A percentile compares a stretch with the other conserved stretches of the same genome.
phyloP scores from a whole-genome alignment of 2,329 filamentous ascomycete species.

The Colletotrichum acutatum region DNA sequence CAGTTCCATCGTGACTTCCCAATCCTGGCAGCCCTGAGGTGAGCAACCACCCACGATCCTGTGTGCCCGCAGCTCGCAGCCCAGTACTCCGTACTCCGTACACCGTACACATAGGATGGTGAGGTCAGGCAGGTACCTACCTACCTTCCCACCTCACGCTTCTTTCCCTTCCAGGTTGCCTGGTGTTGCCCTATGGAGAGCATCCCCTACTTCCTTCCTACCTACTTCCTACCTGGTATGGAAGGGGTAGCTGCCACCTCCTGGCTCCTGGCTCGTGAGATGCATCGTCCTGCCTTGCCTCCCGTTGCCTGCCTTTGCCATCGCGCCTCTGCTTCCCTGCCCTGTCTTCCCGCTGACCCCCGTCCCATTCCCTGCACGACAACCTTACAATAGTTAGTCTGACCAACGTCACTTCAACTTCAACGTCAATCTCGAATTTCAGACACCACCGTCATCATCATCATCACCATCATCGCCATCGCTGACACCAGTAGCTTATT shows the following conservation, averaged over 20 bases:
- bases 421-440: not conserved
- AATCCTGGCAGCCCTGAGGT: conserved; percentile 4
- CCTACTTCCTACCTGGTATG: too few relatives aligned
- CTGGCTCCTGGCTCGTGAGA: conserved; percentile 14
- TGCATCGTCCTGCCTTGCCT: conserved; percentile 14
- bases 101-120: too few relatives aligned
- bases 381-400: not conserved
- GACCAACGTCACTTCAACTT: conserved; percentile 16
- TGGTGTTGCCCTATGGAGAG: too few relatives aligned
- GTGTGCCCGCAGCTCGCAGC: too few relatives aligned
- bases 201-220: too few relatives aligned
- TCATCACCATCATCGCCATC: too few relatives aligned
- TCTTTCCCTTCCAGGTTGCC: too few relatives aligned
- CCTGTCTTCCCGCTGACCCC: conserved; percentile 28
- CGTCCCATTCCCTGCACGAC: conserved; percentile 24
- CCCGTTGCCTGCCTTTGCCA: conserved; percentile 5
- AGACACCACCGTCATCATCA: not conserved
- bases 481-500: not conserved
- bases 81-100: too few relatives aligned
- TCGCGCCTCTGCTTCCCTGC: conserved; percentile 13
- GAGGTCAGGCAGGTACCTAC: too few relatives aligned
- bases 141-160: too few relatives aligned
- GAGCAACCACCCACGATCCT: conserved; percentile 9
- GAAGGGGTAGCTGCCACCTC: too few relatives aligned
- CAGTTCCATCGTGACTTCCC: conserved; percentile 24